Conservation (phyloP, 2,329 filamentous ascomycete species). For the Ascochyta pisi region DNA sequence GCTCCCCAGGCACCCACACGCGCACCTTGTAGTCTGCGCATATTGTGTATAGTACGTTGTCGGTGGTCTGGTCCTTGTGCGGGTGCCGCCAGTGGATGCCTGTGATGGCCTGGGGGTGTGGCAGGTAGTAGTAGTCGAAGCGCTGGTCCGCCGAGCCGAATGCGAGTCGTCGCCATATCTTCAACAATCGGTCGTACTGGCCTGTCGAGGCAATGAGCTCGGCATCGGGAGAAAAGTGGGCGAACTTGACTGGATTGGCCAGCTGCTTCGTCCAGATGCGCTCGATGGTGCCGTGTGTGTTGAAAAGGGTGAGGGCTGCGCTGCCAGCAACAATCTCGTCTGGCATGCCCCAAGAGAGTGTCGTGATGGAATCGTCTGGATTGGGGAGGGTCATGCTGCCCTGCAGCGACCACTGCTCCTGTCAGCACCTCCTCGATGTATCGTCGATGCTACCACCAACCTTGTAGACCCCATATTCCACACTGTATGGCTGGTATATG, state of each 20-base stretch:
- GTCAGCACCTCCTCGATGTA: conserved; percentile 29
- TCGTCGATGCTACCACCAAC: conserved; percentile 54
- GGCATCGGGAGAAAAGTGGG: conserved; percentile 84
- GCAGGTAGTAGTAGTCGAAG: conserved; percentile 89
- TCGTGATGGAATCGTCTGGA: conserved; percentile 58
- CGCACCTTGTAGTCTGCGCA: conserved; percentile 81
- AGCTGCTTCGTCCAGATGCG: conserved; percentile 77
- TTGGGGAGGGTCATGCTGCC: conserved; percentile 60
- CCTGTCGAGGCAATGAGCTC: conserved; percentile 84
- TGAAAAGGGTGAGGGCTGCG: conserved; percentile 73
- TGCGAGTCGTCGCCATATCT: conserved; percentile 88
- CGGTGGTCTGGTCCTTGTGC: conserved; percentile 75
- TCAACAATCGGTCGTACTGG: conserved; percentile 80
- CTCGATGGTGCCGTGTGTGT: conserved; percentile 58
- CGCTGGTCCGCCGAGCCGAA: conserved; percentile 83
- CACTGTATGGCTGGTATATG: conserved; percentile 78
- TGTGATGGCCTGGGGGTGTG: conserved; percentile 83
- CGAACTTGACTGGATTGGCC: conserved; percentile 75
- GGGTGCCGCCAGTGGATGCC: conserved; percentile 85
- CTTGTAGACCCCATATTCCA: conserved; percentile 75
- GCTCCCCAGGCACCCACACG: conserved; percentile 82
- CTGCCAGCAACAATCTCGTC: conserved; percentile 86
- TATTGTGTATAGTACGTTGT: conserved; percentile 90
- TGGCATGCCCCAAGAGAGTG: conserved; percentile 84
- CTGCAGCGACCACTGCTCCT: conserved; percentile 65